Percentiles rank a stretch among this genome's conserved stretches.
phyloP scores from a whole-genome alignment of 2,329 filamentous ascomycete species.

The Lecanicillium sp. region DNA sequence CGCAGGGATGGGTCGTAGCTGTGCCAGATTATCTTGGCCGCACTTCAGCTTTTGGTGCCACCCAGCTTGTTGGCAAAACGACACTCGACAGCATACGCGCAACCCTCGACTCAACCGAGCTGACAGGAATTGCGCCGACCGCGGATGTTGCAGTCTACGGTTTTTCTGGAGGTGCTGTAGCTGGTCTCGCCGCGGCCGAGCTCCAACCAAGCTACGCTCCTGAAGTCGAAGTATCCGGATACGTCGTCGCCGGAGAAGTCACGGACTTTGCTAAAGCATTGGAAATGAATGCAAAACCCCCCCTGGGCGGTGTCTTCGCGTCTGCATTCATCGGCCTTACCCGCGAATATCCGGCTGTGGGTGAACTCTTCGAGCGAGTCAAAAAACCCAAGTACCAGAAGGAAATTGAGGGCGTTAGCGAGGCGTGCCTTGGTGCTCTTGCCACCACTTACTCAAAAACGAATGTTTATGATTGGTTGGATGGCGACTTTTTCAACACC shows the following conservation, averaged over 20 bases:
- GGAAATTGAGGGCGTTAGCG: constrained; percentile 23
- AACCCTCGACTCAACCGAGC: constrained; percentile 22
- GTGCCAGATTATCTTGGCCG: constrained; percentile 43
- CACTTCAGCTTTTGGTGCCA: constrained; percentile 35
- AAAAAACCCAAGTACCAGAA: constrained; percentile 17
- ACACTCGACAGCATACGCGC: constrained; percentile 42
- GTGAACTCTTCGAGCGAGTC: constrained; percentile 12
- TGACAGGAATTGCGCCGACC: constrained; percentile 25
- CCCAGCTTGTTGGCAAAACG: constrained; percentile 33
- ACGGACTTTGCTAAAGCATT: constrained; percentile 16
- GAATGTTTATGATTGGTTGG: constrained; percentile 36
- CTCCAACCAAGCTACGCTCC: constrained; percentile 21
- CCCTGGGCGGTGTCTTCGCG: constrained; percentile 18
- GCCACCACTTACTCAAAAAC: constrained; percentile 24
- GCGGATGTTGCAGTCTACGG: constrained; percentile 39
- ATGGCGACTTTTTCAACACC: constrained; percentile 22
- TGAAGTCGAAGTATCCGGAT: constrained; percentile 19
- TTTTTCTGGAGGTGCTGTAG: constrained; percentile 21
- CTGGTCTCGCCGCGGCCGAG: constrained; percentile 19
- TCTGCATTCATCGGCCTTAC: constrained; percentile 18
- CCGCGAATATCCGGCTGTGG: constrained; percentile 18
- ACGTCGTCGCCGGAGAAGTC: constrained; percentile 20
- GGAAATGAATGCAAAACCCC: constrained; percentile 13
- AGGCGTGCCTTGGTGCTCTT: constrained; percentile 23
- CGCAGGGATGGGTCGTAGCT: constrained; percentile 40